phyloP scores from a whole-genome alignment of 176 grass and related monocot genomes.

The Carex myosuroides region DNA sequence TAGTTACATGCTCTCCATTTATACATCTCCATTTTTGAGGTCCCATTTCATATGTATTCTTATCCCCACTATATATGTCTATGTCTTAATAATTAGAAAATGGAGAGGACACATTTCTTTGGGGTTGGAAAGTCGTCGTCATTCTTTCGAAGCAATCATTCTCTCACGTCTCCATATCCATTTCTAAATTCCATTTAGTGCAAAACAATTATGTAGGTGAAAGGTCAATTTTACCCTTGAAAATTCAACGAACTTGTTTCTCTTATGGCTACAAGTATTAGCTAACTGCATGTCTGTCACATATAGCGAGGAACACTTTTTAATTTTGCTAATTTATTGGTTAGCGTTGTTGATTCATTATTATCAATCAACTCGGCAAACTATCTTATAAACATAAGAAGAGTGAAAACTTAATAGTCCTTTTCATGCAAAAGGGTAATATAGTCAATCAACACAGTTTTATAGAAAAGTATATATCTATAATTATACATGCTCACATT shows the following conservation, averaged over 20 bases:
- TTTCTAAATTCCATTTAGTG: conserved; percentile 14
- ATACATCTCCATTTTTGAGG: background rate
- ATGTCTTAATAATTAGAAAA: background rate
- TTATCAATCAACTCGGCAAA: background rate
- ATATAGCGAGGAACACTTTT: too few species aligned
- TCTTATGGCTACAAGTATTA: too few species aligned
- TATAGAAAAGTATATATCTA: background rate
- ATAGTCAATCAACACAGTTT: conserved; percentile 20
- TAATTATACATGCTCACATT: conserved; percentile 11
- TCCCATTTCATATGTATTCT: background rate
- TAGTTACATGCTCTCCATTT: background rate
- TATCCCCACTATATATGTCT: too few species aligned
- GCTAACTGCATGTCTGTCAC: too few species aligned
- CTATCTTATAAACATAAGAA: background rate
- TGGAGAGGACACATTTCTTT: conserved; percentile 1
- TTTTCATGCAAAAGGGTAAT: conserved; percentile 16
- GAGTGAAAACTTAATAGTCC: too few species aligned
- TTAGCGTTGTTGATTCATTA: background rate
- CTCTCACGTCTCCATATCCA: conserved; percentile 19
- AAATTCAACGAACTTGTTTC: background rate
- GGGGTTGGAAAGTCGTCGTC: conserved; percentile 63
- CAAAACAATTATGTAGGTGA: conserved; percentile 21
- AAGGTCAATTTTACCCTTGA: background rate
- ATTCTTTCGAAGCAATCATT: background rate
- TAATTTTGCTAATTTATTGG: background rate